Evolutionary conservation across 1,139 yeast genomes (phyloP), one percentile per base, ranked within the genome.

Genomic region (Candida neerlandica): DNA sequence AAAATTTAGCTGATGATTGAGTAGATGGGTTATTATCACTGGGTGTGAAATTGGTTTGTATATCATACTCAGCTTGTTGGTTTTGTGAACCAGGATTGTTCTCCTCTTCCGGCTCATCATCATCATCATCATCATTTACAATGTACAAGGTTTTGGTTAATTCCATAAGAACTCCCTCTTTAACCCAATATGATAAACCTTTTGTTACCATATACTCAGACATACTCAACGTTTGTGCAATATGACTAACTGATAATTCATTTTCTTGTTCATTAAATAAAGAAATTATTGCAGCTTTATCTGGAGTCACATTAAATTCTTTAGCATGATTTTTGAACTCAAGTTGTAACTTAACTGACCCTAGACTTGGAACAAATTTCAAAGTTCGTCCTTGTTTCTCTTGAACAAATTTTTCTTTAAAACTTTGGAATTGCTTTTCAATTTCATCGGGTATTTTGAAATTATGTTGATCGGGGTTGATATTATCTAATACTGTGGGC

Each of bases 281-380:
- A 16, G 73, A 66, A 16, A 89, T 78, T 2, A 86, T 80, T 0
- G 86, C 73, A 1, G 96, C 96, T 55, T 85, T 84, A 30, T 82
- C 86, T 0, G 96, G 86, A 0, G 86, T 66, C 0, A 88, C 96
- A 4, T 71, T 70, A 54, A 79, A 77, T 1, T 61, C 61, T 16
- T 70, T 50, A 0, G 58, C 62, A 9, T 75, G 48, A 14, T 80
- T 82, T 4, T 71, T 73, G 37, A 86, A 68, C 30, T 75, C 81
- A 9, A 94, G 65, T 5, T 80, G 81, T 1, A 94, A 57, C 12
- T 76, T 77, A 0, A 89, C 92, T 0, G 70, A 62, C 0, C 97
- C 96, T 51, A 83, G 67, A 37, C 77, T 73, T 5, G 87, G 85
- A 23, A 86, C 64, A 58, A 87, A 70, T 45, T 75, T 73, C 49